Conservation (phyloP, 306 rosid genomes). For the Dryas drummondii region DNA sequence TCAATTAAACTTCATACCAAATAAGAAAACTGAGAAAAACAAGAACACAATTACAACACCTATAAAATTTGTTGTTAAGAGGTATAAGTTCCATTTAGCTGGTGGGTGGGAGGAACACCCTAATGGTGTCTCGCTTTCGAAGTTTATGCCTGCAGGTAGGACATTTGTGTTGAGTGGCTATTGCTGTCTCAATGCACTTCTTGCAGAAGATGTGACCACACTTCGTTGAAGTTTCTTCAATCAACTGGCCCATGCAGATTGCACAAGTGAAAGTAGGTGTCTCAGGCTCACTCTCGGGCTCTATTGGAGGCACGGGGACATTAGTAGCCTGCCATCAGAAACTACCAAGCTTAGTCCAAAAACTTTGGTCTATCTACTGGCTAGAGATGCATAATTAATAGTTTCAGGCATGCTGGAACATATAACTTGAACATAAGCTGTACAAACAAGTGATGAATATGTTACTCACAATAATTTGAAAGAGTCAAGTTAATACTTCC, state of each 20-base stretch:
- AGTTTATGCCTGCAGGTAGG: conserved; percentile 46
- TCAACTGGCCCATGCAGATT: conserved; percentile 27
- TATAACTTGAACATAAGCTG: neutral
- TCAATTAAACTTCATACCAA: neutral
- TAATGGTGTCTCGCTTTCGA: conserved; percentile 28
- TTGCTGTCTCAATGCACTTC: conserved; percentile 16
- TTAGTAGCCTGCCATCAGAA: conserved; percentile 11
- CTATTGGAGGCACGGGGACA: neutral
- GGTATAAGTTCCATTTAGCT: conserved; percentile 9
- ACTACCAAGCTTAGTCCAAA: neutral
- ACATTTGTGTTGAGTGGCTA: conserved; percentile 35
- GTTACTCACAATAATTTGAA: neutral
- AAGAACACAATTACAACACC: neutral
- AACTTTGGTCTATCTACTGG: neutral
- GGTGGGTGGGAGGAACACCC: conserved; percentile 42
- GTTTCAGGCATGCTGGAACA: conserved; percentile 1
- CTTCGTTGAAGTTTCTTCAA: conserved; percentile 19
- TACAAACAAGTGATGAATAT: neutral
- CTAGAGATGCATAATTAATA: neutral
- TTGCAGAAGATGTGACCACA: conserved; percentile 20
- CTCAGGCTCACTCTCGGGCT: neutral
- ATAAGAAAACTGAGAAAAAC: neutral
- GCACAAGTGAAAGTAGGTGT: conserved; percentile 20
- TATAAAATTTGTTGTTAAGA: neutral
- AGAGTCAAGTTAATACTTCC: neutral